These are phyloP conservation scores for Cudoniella acicularis DNA, from an alignment of 495 filamentous ascomycete species.

Conservation along the genomic window DNA sequence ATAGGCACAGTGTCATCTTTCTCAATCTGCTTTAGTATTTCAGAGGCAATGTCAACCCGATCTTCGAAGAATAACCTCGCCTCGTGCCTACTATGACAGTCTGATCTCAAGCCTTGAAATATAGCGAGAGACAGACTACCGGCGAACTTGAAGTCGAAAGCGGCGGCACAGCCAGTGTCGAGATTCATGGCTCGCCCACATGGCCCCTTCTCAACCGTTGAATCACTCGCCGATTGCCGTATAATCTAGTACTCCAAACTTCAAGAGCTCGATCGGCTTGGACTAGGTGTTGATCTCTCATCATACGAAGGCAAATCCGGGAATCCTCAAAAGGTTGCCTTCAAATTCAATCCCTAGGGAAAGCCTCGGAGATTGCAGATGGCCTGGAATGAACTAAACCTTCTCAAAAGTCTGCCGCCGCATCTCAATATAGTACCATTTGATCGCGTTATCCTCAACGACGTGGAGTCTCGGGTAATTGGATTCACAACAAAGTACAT, in stretches of 20 bases:
- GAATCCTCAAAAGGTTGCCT: slow-evolving; percentile 10
- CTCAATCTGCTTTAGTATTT: background rate
- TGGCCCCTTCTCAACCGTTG: slow-evolving; percentile 1
- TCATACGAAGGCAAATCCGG: slow-evolving; percentile 2
- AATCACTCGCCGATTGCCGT: slow-evolving; percentile 1
- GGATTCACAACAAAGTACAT: slow-evolving; percentile 39
- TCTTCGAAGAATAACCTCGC: background rate
- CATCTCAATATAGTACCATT: slow-evolving; percentile 35
- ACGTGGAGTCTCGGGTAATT: slow-evolving; percentile 31
- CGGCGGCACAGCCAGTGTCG: background rate
- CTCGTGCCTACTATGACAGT: background rate
- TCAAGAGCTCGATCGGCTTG: slow-evolving; percentile 6
- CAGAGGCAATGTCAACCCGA: background rate
- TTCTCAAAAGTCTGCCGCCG: slow-evolving; percentile 29
- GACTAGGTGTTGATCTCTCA: slow-evolving; percentile 9
- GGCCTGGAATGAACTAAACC: slow-evolving; percentile 36
- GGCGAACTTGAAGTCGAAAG: background rate
- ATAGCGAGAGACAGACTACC: background rate
- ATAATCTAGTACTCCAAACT: slow-evolving; percentile 4
- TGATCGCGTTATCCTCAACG: slow-evolving; percentile 36
- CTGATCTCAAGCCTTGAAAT: background rate
- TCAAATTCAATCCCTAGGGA: slow-evolving; percentile 6
- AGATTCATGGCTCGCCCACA: background rate
- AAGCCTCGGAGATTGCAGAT: slow-evolving; percentile 12
- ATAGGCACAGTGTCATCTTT: background rate